phyloP scores from a whole-genome alignment of 257 asterid genomes.

The Scutellaria baicalensis region DNA sequence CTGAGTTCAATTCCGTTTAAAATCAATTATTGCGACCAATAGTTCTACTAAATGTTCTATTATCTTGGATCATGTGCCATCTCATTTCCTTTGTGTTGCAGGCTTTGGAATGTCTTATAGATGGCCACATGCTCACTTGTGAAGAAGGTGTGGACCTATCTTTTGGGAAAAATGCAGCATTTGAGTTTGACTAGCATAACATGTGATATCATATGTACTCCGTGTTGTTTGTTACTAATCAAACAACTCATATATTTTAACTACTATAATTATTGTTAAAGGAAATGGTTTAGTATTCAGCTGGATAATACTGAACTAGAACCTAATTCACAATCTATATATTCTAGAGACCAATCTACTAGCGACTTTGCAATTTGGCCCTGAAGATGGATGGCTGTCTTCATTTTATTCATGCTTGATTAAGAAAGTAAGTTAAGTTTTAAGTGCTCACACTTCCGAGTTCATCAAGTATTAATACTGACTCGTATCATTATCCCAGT shows the following conservation, averaged over 20 bases:
- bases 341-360: conserved; percentile 71
- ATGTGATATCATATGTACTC: neutral
- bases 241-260: conserved; percentile 3
- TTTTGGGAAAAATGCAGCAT: neutral
- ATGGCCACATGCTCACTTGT: conserved; percentile 92
- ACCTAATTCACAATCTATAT: conserved; percentile 14
- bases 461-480: neutral
- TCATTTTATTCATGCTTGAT: conserved; percentile 88
- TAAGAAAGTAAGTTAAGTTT: conserved; percentile 63
- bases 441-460: conserved; percentile 4
- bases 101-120: conserved; percentile 95
- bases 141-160: conserved; percentile 64
- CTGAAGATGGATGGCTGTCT: conserved; percentile 95
- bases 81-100: conserved; percentile 26
- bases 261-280: neutral
- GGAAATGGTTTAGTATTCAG: conserved; percentile 12
- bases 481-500: conserved; percentile 40
- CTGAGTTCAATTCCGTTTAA: conserved; percentile 5
- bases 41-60: neutral
- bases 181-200: neutral
- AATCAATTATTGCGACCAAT: neutral
- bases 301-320: neutral
- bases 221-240: conserved; percentile 4
- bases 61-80: conserved; percentile 10
- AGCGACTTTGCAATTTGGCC: conserved; percentile 60